A percentile compares a stretch with the other conserved stretches of the same genome.
phyloP scores from a whole-genome alignment of 2,329 filamentous ascomycete species.

The Phialocephala sp. region DNA sequence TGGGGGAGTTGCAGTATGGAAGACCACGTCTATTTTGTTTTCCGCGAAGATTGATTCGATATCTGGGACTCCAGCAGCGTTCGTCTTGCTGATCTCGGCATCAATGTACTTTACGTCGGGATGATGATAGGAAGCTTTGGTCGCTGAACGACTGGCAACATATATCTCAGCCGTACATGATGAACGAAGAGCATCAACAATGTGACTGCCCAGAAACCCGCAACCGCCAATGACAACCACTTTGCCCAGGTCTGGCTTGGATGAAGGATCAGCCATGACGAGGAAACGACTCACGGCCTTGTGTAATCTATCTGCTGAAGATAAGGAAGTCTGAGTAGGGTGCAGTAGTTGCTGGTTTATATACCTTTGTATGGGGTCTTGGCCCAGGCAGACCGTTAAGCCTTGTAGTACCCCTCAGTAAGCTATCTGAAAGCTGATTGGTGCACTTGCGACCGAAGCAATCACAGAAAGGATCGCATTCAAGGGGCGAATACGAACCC shows the following conservation, averaged over 20 bases:
- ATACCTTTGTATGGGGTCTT: background rate
- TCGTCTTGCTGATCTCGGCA: conserved; percentile 1
- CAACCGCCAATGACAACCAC: conserved; percentile 11
- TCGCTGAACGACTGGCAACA: background rate
- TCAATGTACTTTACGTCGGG: conserved; percentile 9
- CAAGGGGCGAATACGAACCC: no score
- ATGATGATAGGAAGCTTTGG: background rate
- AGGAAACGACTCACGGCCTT: background rate
- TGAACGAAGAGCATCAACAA: conserved; percentile 8
- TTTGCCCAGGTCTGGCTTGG: conserved; percentile 8
- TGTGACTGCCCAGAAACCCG: conserved; percentile 14
- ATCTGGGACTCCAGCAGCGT: background rate
- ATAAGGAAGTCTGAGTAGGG: background rate
- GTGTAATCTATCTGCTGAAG: background rate
- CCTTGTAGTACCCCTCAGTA: background rate
- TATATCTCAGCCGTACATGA: conserved; percentile 5
- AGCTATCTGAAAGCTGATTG: background rate
- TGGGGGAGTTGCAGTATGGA: conserved; percentile 4
- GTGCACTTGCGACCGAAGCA: background rate
- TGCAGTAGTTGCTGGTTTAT: background rate
- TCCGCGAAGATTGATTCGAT: background rate
- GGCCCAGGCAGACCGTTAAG: background rate
- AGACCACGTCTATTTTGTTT: conserved; percentile 6
- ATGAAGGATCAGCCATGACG: background rate
- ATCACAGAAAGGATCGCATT: no score